Evolutionary conservation across 345 rosid species (phyloP), one percentile per base, ranked within the genome.

Genomic region (Chamaenerion angustifolium): DNA sequence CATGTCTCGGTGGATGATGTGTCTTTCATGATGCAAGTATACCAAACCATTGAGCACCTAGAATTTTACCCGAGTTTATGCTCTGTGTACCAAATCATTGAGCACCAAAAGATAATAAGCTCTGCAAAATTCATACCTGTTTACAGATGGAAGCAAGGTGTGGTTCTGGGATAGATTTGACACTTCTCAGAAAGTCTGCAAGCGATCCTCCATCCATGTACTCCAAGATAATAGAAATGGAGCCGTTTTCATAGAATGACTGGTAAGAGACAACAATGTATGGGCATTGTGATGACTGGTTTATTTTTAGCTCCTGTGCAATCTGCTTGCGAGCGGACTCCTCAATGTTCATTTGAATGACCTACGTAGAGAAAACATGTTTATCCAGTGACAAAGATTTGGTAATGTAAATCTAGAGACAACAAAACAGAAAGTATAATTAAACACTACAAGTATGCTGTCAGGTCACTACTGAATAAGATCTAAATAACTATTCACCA

Each of bases 121-220:
- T 15, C 17, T 35, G 10, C 42, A 11, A 12, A 14, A 0, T 12
- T 49, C 60, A 48, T 53, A 87, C 98, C 94, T 85, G 94, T 67
- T 81, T 83, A 68, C 75, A 75, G 52, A 90, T 86, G 64, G 75
- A 89, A 46, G 95, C 76, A 53, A 89, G 78, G 66, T 68, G 68
- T 41, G 75, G 54, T 56, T 87, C 96, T 45, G 87, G 89, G 50
- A 87, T 81, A 59, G 76, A 60, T 66, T 59, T 74, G 35, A 83
- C 94, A 46, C 71, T 77, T 61, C 63, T 83, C 50, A 83, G 77
- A 58, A 87, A 75, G 64, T 87, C 96, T 16, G 79, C 89, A 44
- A 87, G 70, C 41, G 96, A 87, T 54, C 96, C 96, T 4, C 94
- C 94, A 60, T 87, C 89, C 96, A 87, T 87, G 62, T 87, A 87